Evolutionary conservation across 164 flowering plant species (phyloP).

Genomic region (Taxillus chinensis): DNA sequence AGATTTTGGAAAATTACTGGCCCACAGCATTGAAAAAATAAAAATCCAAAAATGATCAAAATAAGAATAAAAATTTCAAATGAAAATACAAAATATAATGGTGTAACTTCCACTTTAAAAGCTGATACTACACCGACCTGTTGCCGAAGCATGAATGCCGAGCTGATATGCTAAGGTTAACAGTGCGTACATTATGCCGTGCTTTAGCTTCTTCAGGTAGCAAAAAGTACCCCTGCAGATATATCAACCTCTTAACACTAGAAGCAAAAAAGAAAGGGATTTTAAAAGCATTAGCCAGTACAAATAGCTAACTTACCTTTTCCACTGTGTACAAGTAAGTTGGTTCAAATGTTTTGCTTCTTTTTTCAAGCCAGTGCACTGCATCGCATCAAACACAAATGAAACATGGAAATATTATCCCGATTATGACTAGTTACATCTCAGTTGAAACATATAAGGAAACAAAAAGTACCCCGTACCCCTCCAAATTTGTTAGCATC

Average conservation of each 20-base stretch:
- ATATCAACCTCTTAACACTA: not conserved
- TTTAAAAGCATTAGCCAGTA: not conserved
- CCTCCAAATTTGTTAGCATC: too few species aligned
- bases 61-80: too few species aligned
- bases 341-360: constrained; percentile 76
- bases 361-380: constrained; percentile 83
- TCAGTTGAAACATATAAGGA: too few species aligned
- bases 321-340: constrained; percentile 87
- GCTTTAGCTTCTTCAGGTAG: constrained; percentile 80
- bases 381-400: constrained; percentile 12
- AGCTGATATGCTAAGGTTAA: constrained; percentile 82
- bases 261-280: not conserved
- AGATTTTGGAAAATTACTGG: too few species aligned
- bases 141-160: constrained; percentile 90
- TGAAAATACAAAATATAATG: too few species aligned
- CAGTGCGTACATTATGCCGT: constrained; percentile 63
- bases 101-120: not conserved
- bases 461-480: too few species aligned
- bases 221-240: constrained; percentile 74
- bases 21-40: too few species aligned
- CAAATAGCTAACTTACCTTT: constrained; percentile 38
- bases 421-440: too few species aligned
- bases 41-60: too few species aligned
- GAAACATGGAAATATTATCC: not conserved
- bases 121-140: constrained; percentile 38